These are phyloP conservation scores for Bruguiera hainesii DNA, from an alignment of 441 rosid genomes.

Conservation along the genomic window DNA sequence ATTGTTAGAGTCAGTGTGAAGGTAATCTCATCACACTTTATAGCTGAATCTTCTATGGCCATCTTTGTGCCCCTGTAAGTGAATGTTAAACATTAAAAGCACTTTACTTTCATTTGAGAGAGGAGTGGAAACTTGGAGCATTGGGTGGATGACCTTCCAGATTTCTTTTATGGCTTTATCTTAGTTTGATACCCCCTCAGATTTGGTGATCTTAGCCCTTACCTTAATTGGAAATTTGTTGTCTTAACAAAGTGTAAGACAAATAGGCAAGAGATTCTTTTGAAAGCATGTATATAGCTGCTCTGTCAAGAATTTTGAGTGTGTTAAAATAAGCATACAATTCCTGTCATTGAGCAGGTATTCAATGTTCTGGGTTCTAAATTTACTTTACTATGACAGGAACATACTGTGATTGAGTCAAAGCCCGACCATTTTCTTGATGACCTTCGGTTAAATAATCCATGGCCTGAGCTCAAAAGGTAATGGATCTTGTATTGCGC, in stretches of 20 bases:
- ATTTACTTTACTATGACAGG: slow-evolving; percentile 42
- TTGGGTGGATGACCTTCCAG: background rate
- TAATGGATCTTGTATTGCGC: slow-evolving; percentile 20
- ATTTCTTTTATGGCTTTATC: background rate
- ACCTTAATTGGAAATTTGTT: slow-evolving; percentile 2
- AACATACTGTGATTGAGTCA: slow-evolving; percentile 78
- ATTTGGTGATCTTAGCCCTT: background rate
- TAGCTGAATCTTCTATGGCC: slow-evolving; percentile 2
- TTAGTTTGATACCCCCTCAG: background rate
- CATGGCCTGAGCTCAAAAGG: slow-evolving; percentile 92
- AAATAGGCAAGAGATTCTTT: background rate
- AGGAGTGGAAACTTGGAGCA: background rate
- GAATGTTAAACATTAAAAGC: background rate
- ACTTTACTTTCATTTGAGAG: background rate
- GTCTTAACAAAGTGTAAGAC: background rate
- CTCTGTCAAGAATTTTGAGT: background rate
- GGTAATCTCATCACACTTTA: slow-evolving; percentile 38
- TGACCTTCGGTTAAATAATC: slow-evolving; percentile 88
- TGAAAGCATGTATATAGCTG: background rate
- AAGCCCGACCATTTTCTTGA: slow-evolving; percentile 97
- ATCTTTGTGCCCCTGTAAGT: background rate
- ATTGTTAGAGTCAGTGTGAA: slow-evolving; percentile 76
- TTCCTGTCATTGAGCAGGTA: background rate
- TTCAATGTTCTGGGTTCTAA: background rate
- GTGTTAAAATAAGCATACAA: background rate